Evolutionary conservation across 2,329 filamentous ascomycete species (phyloP).

Genomic region (Colletotrichum destructivum): DNA sequence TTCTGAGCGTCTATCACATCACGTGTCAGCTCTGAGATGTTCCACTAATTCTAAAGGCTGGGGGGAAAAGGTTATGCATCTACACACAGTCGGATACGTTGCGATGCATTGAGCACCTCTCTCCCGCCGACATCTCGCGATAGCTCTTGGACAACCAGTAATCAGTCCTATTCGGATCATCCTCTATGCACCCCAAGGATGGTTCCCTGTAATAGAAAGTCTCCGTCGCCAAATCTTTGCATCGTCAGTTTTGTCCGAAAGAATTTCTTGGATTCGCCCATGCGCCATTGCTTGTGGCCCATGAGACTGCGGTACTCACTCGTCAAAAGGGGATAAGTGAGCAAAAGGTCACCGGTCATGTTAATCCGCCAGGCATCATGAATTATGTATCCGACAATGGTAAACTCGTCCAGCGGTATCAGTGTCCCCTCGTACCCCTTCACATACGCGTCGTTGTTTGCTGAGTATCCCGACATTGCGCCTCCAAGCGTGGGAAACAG

Average conservation of each 20-base stretch:
- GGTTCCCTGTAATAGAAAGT: background rate
- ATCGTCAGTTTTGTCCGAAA: background rate
- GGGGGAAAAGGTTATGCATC: no score
- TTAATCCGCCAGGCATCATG: conserved; percentile 46
- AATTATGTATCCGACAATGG: conserved; percentile 44
- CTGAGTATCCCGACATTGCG: conserved; percentile 50
- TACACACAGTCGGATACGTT: conserved; percentile 21
- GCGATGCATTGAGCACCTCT: conserved; percentile 19
- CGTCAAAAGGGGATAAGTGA: conserved; percentile 8
- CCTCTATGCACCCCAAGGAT: background rate
- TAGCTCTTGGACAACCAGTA: background rate
- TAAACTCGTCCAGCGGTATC: conserved; percentile 42
- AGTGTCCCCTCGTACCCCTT: conserved; percentile 38
- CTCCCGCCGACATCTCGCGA: background rate
- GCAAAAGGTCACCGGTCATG: conserved; percentile 35
- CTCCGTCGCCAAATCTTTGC: background rate
- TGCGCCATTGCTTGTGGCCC: background rate
- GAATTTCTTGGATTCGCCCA: no score
- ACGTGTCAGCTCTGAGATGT: background rate
- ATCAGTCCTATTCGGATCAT: background rate
- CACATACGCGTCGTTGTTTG: conserved; percentile 46
- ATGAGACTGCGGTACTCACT: background rate
- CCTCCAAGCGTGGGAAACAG: conserved; percentile 49
- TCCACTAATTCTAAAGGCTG: background rate
- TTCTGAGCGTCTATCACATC: conserved; percentile 27